These are phyloP conservation scores for Neofusicoccum umdonicola DNA, from an alignment of 2,329 filamentous ascomycete species.

Conservation along the genomic window DNA sequence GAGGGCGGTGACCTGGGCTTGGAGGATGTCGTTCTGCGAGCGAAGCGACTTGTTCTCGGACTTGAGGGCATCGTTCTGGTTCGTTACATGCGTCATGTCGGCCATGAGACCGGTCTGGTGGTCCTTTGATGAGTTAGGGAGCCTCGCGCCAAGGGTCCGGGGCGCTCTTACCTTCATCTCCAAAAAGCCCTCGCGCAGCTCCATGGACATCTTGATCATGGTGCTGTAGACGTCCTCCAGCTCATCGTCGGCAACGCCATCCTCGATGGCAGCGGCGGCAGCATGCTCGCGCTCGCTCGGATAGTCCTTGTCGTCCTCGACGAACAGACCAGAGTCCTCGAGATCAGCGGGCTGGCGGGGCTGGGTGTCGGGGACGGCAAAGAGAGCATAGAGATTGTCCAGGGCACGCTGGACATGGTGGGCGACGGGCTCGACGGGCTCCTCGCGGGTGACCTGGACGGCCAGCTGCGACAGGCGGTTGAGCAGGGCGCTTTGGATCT, in stretches of 20 bases:
- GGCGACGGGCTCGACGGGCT: conserved; percentile 4
- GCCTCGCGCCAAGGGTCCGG: neutral
- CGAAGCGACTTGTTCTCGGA: conserved; percentile 1
- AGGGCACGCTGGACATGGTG: conserved; percentile 12
- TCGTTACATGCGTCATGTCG: neutral
- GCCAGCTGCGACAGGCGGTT: conserved; percentile 37
- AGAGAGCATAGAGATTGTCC: conserved; percentile 10
- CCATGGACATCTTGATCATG: conserved; percentile 10
- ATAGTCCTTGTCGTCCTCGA: conserved; percentile 7
- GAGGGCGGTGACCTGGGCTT: conserved; percentile 4
- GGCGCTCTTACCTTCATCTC: conserved; percentile 10
- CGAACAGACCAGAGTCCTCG: conserved; percentile 13
- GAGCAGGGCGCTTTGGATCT: conserved; percentile 25
- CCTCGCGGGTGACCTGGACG: conserved; percentile 31
- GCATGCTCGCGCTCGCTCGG: neutral
- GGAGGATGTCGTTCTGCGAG: conserved; percentile 13
- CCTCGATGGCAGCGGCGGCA: neutral
- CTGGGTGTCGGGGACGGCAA: conserved; percentile 11
- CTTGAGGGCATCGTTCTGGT: conserved; percentile 2
- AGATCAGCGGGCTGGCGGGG: conserved; percentile 13
- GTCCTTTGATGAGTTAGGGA: conserved; percentile 12
- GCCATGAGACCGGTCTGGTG: conserved; percentile 9
- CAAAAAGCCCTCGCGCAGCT: conserved; percentile 9
- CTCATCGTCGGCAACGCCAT: conserved; percentile 1
- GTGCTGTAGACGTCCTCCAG: conserved; percentile 8